Evolutionary conservation across 2,329 filamentous ascomycete genomes (phyloP), one percentile per base, ranked within the genome.

Genomic region (Chrysosphaeria jannelii): DNA sequence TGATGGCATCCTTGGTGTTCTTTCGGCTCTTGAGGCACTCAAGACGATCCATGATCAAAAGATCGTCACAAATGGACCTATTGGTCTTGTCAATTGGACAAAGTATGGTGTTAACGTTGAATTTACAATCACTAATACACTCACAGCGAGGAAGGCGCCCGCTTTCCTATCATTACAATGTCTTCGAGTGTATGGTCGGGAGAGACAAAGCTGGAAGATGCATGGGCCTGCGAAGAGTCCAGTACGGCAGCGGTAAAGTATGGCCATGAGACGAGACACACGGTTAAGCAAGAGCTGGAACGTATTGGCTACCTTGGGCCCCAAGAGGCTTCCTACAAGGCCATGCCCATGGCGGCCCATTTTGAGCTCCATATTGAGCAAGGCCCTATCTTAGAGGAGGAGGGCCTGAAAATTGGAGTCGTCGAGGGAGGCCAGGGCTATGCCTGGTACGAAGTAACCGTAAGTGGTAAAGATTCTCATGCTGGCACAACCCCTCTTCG

Each of bases 291-390:
- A 0, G 69, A 76, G 29, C 52, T 85, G 0, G 47, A 69, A 35
- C 53, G 67, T 9, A 76, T 78, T 23, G 63, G 64, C 1, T 78
- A 72, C 30, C 43, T 75, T 0, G 72, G 71, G n/a, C 32, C 40
- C 0, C 42, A 50, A 0, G 50, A 54, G 8, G 57, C 58, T 7
- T 60, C 50, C 23, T 50, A 66, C 36, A 46, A 53, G 29, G 46
- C 51, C 13, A 57, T 53, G 10, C 67, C 67, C 0, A 61, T 76
- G 43, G 67, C 59, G 1, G 71, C 69, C 0, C 71, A 81, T 40
- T 79, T 81, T 36, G 72, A 81, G 40, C 51, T 85, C 8, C 74
- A 85, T 36, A 81, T 81, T 24, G 75, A 88, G 39, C 75, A 88
- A 39, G 71, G 72, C 0, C 71, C 72, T 0, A 57, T 75, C 18